Base-by-base conservation (phyloP, 306 rosid species). In the Myrica gale region DNA sequence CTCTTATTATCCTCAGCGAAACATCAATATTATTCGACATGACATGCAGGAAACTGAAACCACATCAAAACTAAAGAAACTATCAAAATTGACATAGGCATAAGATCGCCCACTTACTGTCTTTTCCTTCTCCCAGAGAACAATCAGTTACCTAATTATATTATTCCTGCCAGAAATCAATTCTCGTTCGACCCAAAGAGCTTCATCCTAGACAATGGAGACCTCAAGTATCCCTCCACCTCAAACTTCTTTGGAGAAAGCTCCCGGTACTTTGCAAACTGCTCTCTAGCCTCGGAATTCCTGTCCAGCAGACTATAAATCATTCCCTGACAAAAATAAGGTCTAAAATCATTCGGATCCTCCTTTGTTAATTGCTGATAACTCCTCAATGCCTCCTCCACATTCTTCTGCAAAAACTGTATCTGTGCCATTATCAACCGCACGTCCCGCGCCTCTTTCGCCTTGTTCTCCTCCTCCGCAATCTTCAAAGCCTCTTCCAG, bases 241-340 rank as follows among this genome's bases (percentile, higher is more conserved):
- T 94, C 97, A 47, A 90, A 90, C 78, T 94, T 92, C 83, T 90
- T 94, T 0, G 96, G 98, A 16, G 96, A 90, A 63, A 92, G 87
- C 65, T 90, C 88, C 50, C 87, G 74, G 76, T 91, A 94, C 82
- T 87, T 94, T 7, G 78, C 85, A 65, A 94, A 94, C 60, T 91
- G 90, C 77, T 89, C 95, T 62, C 39, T 89, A 0, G 98, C 98
- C 80, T 94, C 98, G 0, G 69, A 90, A 66, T 94, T 89, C 86
- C 82, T 82, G 75, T 90, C 97, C 47, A 90, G 89, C 90, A 94
- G 89, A 57, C 97, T 90, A 81, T 94, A 94, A 73, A 94, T 89
- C 96, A 92, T 85, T 0, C 97, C 98, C 51, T 88, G 78, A 69
- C 97, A 90, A 66, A 94, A 94, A 72, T 90, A 94, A 4, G 98